These are phyloP conservation scores for Hyaloscypha finlandica DNA, from an alignment of 495 filamentous ascomycete species.

Conservation along the genomic window DNA sequence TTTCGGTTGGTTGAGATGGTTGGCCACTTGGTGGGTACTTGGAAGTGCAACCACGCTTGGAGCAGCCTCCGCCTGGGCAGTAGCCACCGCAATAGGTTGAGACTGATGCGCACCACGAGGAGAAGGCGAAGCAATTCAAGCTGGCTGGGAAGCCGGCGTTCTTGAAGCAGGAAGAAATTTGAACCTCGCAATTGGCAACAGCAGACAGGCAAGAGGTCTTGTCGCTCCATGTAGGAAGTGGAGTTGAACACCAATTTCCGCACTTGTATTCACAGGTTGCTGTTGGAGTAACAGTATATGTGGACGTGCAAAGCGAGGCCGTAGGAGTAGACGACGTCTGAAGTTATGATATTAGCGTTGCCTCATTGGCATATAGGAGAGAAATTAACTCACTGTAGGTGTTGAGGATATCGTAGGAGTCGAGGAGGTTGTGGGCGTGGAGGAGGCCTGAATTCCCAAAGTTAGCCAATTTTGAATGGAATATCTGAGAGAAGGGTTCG, in stretches of 20 bases:
- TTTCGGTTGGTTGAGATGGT: constrained; percentile 34
- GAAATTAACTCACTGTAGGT: too few relatives aligned
- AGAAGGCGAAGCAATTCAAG: constrained; percentile 47
- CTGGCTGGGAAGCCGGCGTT: constrained; percentile 47
- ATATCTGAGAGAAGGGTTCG: too few relatives aligned
- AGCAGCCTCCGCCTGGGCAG: constrained; percentile 32
- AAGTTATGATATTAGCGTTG: too few relatives aligned
- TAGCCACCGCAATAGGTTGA: constrained; percentile 40
- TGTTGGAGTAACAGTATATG: constrained; percentile 40
- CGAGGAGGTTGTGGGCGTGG: background rate
- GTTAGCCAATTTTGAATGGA: too few relatives aligned
- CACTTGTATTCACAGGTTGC: constrained; percentile 51
- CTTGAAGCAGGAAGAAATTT: constrained; percentile 49
- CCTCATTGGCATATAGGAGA: too few relatives aligned
- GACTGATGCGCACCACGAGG: constrained; percentile 44
- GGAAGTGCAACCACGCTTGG: constrained; percentile 39
- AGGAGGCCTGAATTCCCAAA: too few relatives aligned
- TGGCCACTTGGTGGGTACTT: constrained; percentile 40
- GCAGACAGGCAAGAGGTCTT: constrained; percentile 37
- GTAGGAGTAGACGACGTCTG: constrained; percentile 7
- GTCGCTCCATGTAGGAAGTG: constrained; percentile 47
- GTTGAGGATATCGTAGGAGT: background rate
- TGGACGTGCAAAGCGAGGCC: constrained; percentile 39
- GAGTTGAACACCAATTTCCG: constrained; percentile 52
- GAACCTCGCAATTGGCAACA: constrained; percentile 42